These are phyloP conservation scores for Metrosideros polymorpha DNA, from an alignment of 441 rosid genomes.

Conservation along the genomic window DNA sequence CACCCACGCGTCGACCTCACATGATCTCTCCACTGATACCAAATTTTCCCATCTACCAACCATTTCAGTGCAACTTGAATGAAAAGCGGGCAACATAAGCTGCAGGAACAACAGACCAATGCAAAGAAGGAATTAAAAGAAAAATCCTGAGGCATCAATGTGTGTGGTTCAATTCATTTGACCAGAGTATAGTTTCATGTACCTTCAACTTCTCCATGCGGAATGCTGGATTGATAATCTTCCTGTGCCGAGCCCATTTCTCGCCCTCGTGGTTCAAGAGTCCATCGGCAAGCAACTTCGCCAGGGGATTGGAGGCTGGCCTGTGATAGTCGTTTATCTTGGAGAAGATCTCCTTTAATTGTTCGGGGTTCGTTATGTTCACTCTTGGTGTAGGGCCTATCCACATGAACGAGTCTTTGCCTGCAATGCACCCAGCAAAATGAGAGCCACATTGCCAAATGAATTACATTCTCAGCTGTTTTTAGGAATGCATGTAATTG, in stretches of 20 bases:
- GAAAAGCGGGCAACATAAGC: neutral
- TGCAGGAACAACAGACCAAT: neutral
- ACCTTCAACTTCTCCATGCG: neutral
- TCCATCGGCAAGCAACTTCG: neutral
- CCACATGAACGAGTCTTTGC: slow-evolving; percentile 14
- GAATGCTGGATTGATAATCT: neutral
- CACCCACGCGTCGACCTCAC: neutral
- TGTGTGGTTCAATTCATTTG: neutral
- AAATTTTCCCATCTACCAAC: neutral
- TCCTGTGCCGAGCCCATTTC: neutral
- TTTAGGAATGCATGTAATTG: neutral
- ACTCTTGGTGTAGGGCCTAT: slow-evolving; percentile 6
- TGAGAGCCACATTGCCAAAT: neutral
- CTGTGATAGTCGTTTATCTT: neutral
- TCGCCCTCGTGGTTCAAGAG: neutral
- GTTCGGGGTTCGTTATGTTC: slow-evolving; percentile 8
- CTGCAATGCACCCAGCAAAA: neutral
- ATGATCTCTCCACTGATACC: neutral
- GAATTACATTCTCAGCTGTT: neutral
- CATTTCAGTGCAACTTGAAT: neutral
- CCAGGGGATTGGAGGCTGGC: neutral
- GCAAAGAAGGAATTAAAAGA: neutral
- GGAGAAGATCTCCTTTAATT: slow-evolving; percentile 5
- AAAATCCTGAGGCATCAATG: neutral
- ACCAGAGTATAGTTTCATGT: neutral